These are phyloP conservation scores for Metschnikowia cubensis DNA, from an alignment of 805 yeast species.

Conservation along the genomic window DNA sequence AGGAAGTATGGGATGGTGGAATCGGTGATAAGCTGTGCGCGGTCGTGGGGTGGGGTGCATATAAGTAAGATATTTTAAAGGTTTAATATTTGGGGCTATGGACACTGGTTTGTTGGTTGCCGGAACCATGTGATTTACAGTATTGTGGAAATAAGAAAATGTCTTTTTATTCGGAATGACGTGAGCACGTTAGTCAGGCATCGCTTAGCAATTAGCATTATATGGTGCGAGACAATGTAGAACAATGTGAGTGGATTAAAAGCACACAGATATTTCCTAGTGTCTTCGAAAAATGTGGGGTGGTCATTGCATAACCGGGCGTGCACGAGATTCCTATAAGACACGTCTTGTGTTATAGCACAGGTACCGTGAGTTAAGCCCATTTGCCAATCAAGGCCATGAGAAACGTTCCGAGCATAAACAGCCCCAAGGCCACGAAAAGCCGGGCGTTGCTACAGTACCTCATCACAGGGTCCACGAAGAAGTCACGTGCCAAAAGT, in stretches of 20 bases:
- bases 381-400: conserved; percentile 78
- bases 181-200: no score
- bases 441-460: conserved; percentile 50
- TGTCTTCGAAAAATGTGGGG: no score
- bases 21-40: conserved; percentile 2
- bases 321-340: background rate
- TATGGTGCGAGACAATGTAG: no score
- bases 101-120: no score
- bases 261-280: background rate
- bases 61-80: background rate
- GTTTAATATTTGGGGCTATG: no score
- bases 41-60: background rate
- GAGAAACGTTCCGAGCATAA: conserved; percentile 66
- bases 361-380: no score
- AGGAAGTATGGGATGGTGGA: background rate
- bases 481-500: conserved; percentile 73
- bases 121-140: background rate
- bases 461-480: conserved; percentile 58
- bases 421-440: conserved; percentile 48
- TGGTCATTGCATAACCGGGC: no score
- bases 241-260: background rate
- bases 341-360: background rate
- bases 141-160: background rate
- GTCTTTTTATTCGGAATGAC: no score
- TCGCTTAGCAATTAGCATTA: no score